Evolutionary conservation across 2,329 filamentous ascomycete species (phyloP).

Genomic region (Davidsoniella australis): DNA sequence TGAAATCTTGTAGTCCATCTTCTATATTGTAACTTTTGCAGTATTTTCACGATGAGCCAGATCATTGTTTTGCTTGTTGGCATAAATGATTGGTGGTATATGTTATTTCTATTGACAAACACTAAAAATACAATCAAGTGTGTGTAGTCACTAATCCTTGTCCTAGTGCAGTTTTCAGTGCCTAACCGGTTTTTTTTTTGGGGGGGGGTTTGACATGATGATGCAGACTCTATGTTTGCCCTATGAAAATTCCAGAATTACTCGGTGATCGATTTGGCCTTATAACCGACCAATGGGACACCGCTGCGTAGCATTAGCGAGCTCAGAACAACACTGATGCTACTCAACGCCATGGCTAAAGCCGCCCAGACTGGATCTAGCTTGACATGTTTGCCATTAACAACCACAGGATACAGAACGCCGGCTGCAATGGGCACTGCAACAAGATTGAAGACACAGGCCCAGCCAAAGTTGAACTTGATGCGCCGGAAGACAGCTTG

Average conservation of each 20-base stretch:
- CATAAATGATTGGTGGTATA: too few species aligned
- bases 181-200: too few species aligned
- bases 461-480: constrained; percentile 75
- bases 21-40: too few species aligned
- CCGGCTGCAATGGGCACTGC: constrained; percentile 71
- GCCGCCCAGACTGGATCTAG: constrained; percentile 74
- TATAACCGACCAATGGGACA: constrained; percentile 28
- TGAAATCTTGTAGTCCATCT: too few species aligned
- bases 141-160: too few species aligned
- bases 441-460: constrained; percentile 61
- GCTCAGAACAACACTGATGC: constrained; percentile 73
- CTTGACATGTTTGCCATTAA: constrained; percentile 36
- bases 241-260: background rate
- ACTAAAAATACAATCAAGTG: too few species aligned
- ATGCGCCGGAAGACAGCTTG: constrained; percentile 59
- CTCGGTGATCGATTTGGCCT: constrained; percentile 16
- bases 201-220: too few species aligned
- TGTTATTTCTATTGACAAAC: too few species aligned
- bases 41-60: too few species aligned
- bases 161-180: too few species aligned
- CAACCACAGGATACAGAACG: constrained; percentile 46
- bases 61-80: too few species aligned
- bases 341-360: constrained; percentile 83
- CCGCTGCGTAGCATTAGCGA: constrained; percentile 51
- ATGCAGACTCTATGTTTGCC: too few species aligned